Evolutionary conservation across 306 rosid genomes (phyloP).

Genomic region (Inga oerstediana): DNA sequence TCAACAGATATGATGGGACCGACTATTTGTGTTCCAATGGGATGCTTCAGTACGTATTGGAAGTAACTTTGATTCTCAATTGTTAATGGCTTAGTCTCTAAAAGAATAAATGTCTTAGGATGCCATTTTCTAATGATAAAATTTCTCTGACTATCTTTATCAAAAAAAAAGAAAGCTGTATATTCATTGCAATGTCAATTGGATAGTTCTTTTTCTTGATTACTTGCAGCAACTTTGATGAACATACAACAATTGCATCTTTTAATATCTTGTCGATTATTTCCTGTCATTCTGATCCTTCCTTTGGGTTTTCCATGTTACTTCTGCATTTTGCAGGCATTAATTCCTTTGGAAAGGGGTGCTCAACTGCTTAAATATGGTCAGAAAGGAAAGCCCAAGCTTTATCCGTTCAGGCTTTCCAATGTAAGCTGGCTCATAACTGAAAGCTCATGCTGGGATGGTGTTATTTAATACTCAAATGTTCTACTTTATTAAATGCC

Average conservation of each 20-base stretch:
- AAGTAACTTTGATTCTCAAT: background rate
- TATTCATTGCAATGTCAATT: constrained; percentile 2
- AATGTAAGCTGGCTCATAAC: constrained; percentile 59
- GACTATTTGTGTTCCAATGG: constrained; percentile 23
- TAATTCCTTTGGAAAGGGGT: constrained; percentile 88
- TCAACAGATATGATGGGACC: background rate
- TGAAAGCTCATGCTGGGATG: constrained; percentile 26
- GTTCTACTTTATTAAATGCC: background rate
- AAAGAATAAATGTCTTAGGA: background rate
- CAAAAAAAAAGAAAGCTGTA: background rate
- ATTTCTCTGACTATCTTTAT: background rate
- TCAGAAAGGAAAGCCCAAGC: constrained; percentile 98
- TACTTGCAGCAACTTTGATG: background rate
- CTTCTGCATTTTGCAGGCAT: constrained; percentile 59
- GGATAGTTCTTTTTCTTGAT: constrained; percentile 7
- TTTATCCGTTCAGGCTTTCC: constrained; percentile 88
- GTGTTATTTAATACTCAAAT: constrained; percentile 23
- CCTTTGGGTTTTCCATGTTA: constrained; percentile 29
- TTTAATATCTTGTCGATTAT: background rate
- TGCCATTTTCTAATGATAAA: constrained; percentile 18
- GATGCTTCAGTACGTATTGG: background rate
- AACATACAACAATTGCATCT: background rate
- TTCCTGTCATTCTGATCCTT: constrained; percentile 13
- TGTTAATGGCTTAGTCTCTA: background rate
- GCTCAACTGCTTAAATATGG: constrained; percentile 96